phyloP scores from a whole-genome alignment of 1,139 yeast species.

The Arxiozyma telluris region DNA sequence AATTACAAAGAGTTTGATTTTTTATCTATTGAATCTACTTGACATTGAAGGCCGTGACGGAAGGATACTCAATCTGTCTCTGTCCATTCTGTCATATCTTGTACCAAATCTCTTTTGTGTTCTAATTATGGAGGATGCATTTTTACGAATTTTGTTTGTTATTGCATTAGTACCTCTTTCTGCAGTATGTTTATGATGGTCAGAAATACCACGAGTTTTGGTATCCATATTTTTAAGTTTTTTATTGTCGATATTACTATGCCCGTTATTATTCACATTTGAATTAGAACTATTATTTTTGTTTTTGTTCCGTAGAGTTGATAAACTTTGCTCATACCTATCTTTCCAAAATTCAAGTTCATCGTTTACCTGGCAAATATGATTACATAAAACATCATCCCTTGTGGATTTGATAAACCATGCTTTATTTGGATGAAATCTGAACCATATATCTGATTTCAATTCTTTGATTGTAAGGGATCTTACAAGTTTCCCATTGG shows the following conservation, averaged over 20 bases:
- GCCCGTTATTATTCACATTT: background rate
- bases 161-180: background rate
- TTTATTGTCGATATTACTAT: background rate
- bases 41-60: background rate
- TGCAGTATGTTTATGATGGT: background rate
- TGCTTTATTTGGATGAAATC: conserved; percentile 21
- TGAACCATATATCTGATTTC: conserved; percentile 13
- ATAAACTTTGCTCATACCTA: conserved; percentile 3
- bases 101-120: background rate
- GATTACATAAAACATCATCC: conserved; percentile 16
- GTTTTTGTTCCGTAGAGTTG: background rate
- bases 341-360: conserved; percentile 12
- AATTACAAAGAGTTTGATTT: background rate
- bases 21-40: background rate
- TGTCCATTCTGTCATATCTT: background rate
- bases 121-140: background rate
- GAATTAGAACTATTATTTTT: background rate
- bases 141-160: background rate
- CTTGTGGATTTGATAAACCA: conserved; percentile 18
- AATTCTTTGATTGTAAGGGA: conserved; percentile 3
- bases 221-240: background rate
- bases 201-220: background rate
- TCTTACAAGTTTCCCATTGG: conserved; percentile 20
- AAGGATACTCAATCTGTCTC: background rate
- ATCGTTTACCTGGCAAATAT: conserved; percentile 9